phyloP scores from a whole-genome alignment of 768 basidiomycete genomes.

The Mycena maculata region DNA sequence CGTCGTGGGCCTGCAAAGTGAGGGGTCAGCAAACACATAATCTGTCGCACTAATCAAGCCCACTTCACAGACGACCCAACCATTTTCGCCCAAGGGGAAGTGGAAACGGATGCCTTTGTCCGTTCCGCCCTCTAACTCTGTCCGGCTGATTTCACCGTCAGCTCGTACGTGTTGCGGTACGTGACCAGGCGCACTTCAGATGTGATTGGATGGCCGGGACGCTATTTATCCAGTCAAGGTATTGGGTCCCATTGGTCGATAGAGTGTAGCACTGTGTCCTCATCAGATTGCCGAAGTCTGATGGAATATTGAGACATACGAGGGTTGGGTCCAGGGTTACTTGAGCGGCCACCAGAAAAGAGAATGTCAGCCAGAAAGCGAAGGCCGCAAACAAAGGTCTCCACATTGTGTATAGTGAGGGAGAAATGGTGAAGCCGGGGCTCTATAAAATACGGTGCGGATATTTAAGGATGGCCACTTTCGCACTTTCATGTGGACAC shows the following conservation, averaged over 20 bases:
- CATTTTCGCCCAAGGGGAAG: slow-evolving; percentile 28
- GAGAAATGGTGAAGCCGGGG: neutral
- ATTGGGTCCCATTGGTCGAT: slow-evolving; percentile 25
- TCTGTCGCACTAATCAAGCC: too few relatives aligned
- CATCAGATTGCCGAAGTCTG: neutral
- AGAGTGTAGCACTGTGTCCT: slow-evolving; percentile 30
- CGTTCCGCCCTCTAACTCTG: slow-evolving; percentile 22
- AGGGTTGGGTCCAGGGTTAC: slow-evolving; percentile 21
- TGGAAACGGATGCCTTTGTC: slow-evolving; percentile 35
- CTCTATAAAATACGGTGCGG: neutral
- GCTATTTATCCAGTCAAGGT: slow-evolving; percentile 34
- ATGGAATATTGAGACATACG: neutral
- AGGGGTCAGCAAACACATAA: neutral
- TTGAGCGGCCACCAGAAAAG: slow-evolving; percentile 3
- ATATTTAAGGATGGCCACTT: slow-evolving; percentile 1
- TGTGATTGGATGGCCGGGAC: slow-evolving; percentile 29
- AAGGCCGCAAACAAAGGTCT: neutral
- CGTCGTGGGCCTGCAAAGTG: slow-evolving; percentile 26
- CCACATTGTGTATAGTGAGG: slow-evolving; percentile 14
- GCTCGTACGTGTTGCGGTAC: neutral
- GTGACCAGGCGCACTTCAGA: slow-evolving; percentile 11
- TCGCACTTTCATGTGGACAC: too few relatives aligned
- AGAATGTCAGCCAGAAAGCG: slow-evolving; percentile 3
- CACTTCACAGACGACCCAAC: slow-evolving; percentile 35
- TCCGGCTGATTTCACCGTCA: slow-evolving; percentile 12